phyloP scores from a whole-genome alignment of 345 rosid genomes.

The Citrus unshiu region DNA sequence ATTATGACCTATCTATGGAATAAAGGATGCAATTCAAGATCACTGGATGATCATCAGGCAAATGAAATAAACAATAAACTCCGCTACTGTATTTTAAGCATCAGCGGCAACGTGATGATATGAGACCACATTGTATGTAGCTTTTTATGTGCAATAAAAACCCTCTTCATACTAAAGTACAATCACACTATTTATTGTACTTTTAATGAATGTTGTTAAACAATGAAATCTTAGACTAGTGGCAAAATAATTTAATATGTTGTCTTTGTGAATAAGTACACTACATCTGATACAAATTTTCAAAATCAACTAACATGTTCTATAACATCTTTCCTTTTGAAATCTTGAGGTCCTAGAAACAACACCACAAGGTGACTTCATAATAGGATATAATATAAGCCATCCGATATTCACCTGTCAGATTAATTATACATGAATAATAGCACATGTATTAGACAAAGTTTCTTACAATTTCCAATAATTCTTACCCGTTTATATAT shows the following conservation, averaged over 20 bases:
- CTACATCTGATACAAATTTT: background rate
- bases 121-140: background rate
- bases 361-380: background rate
- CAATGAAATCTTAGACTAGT: background rate
- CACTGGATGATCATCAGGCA: background rate
- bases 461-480: background rate
- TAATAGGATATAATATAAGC: background rate
- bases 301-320: background rate
- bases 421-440: slow-evolving; percentile 1
- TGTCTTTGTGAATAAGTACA: background rate
- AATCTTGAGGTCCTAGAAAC: background rate
- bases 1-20: background rate
- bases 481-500: slow-evolving; percentile 72
- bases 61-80: background rate
- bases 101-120: background rate
- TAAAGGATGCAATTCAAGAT: background rate
- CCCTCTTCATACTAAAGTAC: background rate
- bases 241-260: background rate
- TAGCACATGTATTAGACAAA: slow-evolving; percentile 3
- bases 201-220: background rate
- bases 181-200: background rate
- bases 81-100: background rate
- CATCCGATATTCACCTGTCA: background rate
- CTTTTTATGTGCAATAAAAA: no score
- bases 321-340: background rate